Base-by-base conservation (phyloP, 768 basidiomycete species). In the Crucibulum laeve region DNA sequence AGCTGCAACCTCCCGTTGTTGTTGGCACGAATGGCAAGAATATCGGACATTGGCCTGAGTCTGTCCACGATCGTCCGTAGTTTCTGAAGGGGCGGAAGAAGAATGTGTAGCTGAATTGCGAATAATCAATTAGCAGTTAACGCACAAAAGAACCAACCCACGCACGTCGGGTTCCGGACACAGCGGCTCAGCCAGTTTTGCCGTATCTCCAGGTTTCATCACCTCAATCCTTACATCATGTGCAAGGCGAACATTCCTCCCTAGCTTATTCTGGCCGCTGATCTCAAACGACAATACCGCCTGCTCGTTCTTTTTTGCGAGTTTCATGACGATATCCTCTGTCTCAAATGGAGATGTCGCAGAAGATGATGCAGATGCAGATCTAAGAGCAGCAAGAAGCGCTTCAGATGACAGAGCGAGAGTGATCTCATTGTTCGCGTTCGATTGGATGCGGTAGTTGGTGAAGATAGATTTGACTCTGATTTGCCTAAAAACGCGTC, bases 161-260 rank as follows among this genome's bases (percentile, higher is more conserved):
- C 78, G 51, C 51, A 90, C 91, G 47, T 93, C 87, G 13, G 91
- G 88, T 23, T 87, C 83, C 1, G 91, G 91, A 56, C 91, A 93
- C 52, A 88, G 60, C 1, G 91, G 91, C 57, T 93, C 91, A 21
- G 68, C 73, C 43, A 93, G 71, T 47, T 71, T 78, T 15, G 76
- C 80, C 8, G 87, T 78, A 45, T 93, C 91, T 0, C 68, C 66
- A 1, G 84, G 84, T 44, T 79, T 79, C 77, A 90, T 74, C 6
- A 94, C 82, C 39, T 87, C 86, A 44, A 93, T 86, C 51, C 77
- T 75, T 22, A 93, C 87, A 53, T 92, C 90, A 56, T 94, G 90
- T 0, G 77, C 69, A 17, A 93, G 77, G 35, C 76, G 72, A 30
- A 90, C 74, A 33, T 62, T 70, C 46, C 80, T 70, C 4, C 87